Base-by-base conservation (phyloP, 352 stramenopile species). In the Blastocystis sp. region DNA sequence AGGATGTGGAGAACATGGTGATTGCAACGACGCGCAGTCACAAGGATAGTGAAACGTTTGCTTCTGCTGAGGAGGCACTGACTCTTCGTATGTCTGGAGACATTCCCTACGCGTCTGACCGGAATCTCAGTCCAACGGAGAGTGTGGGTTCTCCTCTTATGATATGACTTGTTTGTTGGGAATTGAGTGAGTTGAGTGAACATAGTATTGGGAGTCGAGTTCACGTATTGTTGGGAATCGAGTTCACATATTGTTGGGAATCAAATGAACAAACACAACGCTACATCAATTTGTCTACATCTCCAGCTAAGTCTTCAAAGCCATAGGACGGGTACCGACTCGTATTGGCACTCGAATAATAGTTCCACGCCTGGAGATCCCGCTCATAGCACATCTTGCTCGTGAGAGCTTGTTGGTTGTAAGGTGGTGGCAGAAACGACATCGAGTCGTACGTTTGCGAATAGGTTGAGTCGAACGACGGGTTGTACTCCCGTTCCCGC, bases 1-100 rank as follows among this genome's bases (percentile, higher is more conserved):
- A 81, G 48, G 69, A 81, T 40, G 49, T 81, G 21, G 44, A 81
- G 32, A 44, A 81, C 40, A 81, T 81, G 69, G 29, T 81, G 8
- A 48, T 56, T 32, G 42, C 46, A 4, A 81, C 69, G 4, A 81
- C 24, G 9, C 69, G 69, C 2, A 65, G 48, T n/a, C 69, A 81
- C 46, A 81, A 81, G 46, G 69, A 81, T 38, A 81, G 69, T 38
- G 69, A 81, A 29, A 49, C 61, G 24, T 61, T 61, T 38, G 7
- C 29, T 8, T 21, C 34, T 32, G 3, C 42, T n/a, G 48, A 38
- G 27, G 69, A 81, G n/a, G 27, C 42, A 18, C 38, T 32, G 4
- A 38, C 18, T 18, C 11, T 29, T 48, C 27, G 64, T 36, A n/a
- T 81, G 63, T 38, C 63, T 24, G 46, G 69, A 18, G 69, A 81